A percentile compares a stretch with the other conserved stretches of the same genome.
phyloP scores from a whole-genome alignment of 225 moss, liverwort and hornwort genomes.

The Physcomitrium patens region DNA sequence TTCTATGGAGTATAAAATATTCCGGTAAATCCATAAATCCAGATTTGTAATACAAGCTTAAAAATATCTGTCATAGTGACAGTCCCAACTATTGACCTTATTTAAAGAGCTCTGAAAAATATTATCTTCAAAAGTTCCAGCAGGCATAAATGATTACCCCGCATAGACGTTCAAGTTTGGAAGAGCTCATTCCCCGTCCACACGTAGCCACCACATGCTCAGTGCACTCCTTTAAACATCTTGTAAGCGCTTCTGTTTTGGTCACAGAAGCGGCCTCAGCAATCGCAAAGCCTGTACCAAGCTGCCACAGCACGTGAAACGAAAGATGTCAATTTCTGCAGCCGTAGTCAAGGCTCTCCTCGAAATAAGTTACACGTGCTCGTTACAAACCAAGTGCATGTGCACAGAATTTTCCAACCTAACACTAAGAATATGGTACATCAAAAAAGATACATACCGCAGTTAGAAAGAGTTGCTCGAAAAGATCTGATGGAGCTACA shows the following conservation, averaged over 20 bases:
- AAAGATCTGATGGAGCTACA: slow-evolving; percentile 64
- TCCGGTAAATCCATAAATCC: too few relatives aligned
- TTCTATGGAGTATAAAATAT: too few relatives aligned
- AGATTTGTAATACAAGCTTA: not conserved
- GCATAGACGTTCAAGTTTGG: slow-evolving; percentile 82
- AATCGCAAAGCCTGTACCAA: slow-evolving; percentile 90
- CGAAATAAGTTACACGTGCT: not conserved
- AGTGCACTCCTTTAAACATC: slow-evolving; percentile 72
- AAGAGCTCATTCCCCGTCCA: slow-evolving; percentile 75
- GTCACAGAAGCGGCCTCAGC: slow-evolving; percentile 75
- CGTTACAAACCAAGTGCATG: not conserved
- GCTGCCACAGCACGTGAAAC: slow-evolving; percentile 47
- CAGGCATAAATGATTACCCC: slow-evolving; percentile 46
- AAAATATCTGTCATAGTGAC: not conserved
- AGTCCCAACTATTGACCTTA: not conserved
- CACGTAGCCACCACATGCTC: slow-evolving; percentile 77
- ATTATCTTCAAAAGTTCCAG: too few relatives aligned
- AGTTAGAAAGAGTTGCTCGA: slow-evolving; percentile 71
- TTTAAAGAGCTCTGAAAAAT: not conserved
- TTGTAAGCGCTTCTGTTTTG: slow-evolving; percentile 69
- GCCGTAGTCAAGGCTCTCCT: slow-evolving; percentile 9
- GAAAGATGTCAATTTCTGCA: slow-evolving; percentile 14
- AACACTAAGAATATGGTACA: too few relatives aligned
- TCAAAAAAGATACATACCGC: slow-evolving; percentile 40
- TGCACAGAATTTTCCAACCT: not conserved